Evolutionary conservation across 495 filamentous ascomycete species (phyloP).

Genomic region (Penicillium lagena): DNA sequence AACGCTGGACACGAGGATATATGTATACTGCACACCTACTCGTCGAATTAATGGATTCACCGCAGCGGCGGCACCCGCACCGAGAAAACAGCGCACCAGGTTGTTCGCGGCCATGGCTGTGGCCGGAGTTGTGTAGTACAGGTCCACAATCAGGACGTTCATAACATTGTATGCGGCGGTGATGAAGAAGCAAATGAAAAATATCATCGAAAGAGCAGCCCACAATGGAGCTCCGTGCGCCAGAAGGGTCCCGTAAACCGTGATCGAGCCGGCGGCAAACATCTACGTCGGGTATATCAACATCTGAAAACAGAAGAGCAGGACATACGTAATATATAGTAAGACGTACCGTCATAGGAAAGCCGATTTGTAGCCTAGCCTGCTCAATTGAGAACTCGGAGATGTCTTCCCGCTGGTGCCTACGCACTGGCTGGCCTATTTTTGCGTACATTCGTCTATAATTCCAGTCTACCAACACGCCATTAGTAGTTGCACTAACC

Average conservation of each 20-base stretch:
- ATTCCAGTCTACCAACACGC: constrained; percentile 53
- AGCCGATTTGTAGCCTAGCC: constrained; percentile 32
- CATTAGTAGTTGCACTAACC: constrained; percentile 67
- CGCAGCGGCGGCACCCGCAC: constrained; percentile 52
- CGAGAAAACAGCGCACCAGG: constrained; percentile 58
- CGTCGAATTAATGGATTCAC: constrained; percentile 51
- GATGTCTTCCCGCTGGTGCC: constrained; percentile 33
- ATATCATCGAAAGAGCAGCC: constrained; percentile 45
- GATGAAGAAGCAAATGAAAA: constrained; percentile 45
- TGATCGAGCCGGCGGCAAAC: constrained; percentile 8
- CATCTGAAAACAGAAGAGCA: neutral
- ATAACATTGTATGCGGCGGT: constrained; percentile 46
- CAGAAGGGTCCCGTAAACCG: constrained; percentile 9
- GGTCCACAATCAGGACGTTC: constrained; percentile 47
- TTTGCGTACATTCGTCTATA: constrained; percentile 25
- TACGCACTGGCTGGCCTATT: constrained; percentile 29
- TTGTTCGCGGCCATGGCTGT: constrained; percentile 67
- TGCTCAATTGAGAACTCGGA: constrained; percentile 36
- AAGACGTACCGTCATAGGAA: constrained; percentile 23
- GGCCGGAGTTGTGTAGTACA: constrained; percentile 52
- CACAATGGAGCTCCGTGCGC: constrained; percentile 27
- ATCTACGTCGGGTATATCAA: constrained; percentile 5
- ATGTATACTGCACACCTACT: constrained; percentile 13
- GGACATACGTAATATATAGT: neutral
- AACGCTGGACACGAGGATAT: constrained; percentile 8